Percentiles rank a stretch among this genome's conserved stretches.
These are phyloP conservation scores for Talaromyces borbonicus DNA, from an alignment of 495 filamentous ascomycete species.

Conservation along the genomic window DNA sequence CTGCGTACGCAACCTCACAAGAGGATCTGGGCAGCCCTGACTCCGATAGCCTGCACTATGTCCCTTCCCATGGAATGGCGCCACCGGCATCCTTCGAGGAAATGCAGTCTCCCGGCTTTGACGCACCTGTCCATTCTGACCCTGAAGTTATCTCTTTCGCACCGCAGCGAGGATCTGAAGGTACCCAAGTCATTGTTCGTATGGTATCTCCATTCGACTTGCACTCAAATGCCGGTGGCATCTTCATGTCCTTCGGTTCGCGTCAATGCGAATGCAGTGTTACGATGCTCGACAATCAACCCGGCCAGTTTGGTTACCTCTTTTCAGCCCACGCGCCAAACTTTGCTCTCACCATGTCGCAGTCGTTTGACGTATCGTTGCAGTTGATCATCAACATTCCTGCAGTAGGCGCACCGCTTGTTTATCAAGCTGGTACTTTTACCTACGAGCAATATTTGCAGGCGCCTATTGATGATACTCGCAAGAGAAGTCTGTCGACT, in stretches of 20 bases:
- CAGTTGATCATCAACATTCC: constrained; percentile 60
- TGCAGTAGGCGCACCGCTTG: constrained; percentile 48
- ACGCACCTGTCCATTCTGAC: constrained; percentile 13
- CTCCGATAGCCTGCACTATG: constrained; percentile 36
- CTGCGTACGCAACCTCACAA: constrained; percentile 36
- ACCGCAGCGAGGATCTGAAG: constrained; percentile 56
- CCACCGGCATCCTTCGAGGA: constrained; percentile 33
- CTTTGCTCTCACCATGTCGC: constrained; percentile 54
- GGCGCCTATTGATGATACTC: constrained; percentile 19
- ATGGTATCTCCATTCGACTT: constrained; percentile 66
- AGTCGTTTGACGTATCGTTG: constrained; percentile 60
- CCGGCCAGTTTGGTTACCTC: constrained; percentile 55
- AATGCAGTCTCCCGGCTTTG: constrained; percentile 29
- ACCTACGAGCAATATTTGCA: constrained; percentile 50
- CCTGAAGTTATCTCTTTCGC: constrained; percentile 54
- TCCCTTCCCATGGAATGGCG: constrained; percentile 31
- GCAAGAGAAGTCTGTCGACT: constrained; percentile 46
- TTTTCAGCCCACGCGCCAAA: constrained; percentile 63
- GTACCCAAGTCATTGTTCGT: constrained; percentile 60
- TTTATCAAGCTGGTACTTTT: constrained; percentile 65
- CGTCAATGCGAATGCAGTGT: constrained; percentile 55
- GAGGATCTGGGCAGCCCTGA: constrained; percentile 37
- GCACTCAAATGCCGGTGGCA: constrained; percentile 41
- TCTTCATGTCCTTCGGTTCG: constrained; percentile 67
- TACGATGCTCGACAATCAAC: constrained; percentile 48